Evolutionary conservation across 139 green algal genomes (phyloP).

Genomic region (Chlorella vulgaris): DNA sequence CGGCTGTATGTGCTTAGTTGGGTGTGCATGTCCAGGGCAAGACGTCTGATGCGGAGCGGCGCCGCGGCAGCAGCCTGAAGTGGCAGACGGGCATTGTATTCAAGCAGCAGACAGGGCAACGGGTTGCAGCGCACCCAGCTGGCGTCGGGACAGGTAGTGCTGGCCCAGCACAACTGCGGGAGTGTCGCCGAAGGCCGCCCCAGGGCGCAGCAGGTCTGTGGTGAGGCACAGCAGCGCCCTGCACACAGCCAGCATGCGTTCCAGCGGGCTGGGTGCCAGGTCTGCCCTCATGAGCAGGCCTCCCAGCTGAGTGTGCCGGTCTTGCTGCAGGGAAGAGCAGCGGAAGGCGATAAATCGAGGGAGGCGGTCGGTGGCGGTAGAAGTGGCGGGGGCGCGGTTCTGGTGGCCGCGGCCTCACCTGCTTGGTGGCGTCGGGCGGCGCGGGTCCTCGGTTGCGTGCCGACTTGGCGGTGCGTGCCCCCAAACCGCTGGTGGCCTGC

Average conservation of each 20-base stretch:
- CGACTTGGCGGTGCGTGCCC: not conserved
- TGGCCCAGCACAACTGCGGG: conserved; percentile 13
- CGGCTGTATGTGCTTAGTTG: not conserved
- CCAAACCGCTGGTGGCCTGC: not conserved
- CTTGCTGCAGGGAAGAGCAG: conserved; percentile 16
- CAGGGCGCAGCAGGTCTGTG: conserved; percentile 23
- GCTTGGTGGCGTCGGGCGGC: conserved; percentile 3
- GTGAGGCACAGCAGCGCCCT: conserved; percentile 7
- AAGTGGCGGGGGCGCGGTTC: not conserved
- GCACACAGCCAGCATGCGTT: conserved; percentile 34
- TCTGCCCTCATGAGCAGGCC: conserved; percentile 31
- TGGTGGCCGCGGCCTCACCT: not conserved
- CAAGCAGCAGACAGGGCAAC: not conserved
- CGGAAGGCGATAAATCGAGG: not conserved
- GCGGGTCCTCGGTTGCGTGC: not conserved
- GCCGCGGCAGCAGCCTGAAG: not conserved
- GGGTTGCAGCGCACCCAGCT: conserved; percentile 23
- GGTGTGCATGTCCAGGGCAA: too few relatives aligned
- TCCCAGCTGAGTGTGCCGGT: conserved; percentile 19
- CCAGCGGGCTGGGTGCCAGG: conserved; percentile 8
- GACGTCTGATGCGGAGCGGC: too few relatives aligned
- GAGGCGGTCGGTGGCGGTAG: not conserved
- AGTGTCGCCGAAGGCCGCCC: conserved; percentile 8
- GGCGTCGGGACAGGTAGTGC: conserved; percentile 24
- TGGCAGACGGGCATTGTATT: not conserved